Evolutionary conservation across 2,329 filamentous ascomycete genomes (phyloP).

Genomic region (Phialocephala subalpina): DNA sequence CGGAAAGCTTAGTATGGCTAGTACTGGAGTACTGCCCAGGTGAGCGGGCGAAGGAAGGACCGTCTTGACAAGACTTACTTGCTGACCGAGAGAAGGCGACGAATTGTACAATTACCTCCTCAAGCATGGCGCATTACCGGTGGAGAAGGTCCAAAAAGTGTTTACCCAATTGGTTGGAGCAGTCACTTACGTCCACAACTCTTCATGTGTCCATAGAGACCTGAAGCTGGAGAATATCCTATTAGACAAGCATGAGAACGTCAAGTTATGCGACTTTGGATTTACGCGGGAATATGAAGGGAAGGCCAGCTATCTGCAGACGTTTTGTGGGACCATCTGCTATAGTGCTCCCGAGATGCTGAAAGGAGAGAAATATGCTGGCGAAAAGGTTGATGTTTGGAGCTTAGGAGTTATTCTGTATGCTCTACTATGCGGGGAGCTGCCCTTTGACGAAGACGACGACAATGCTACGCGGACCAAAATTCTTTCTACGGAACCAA

Average conservation of each 20-base stretch:
- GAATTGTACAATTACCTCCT: conserved; percentile 97
- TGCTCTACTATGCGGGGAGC: conserved; percentile 80
- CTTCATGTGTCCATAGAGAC: conserved; percentile 95
- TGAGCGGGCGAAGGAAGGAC: conserved; percentile 50
- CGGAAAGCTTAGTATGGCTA: conserved; percentile 93
- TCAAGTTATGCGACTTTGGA: conserved; percentile 97
- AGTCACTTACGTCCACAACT: conserved; percentile 92
- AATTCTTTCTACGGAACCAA: conserved; percentile 87
- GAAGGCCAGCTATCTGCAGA: conserved; percentile 92
- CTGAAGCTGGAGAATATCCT: conserved; percentile 97
- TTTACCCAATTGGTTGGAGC: conserved; percentile 96
- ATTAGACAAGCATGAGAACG: conserved; percentile 95
- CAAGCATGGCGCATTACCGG: conserved; percentile 82
- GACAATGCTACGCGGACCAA: conserved; percentile 85
- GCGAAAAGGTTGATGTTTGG: conserved; percentile 98
- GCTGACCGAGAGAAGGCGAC: conserved; percentile 67
- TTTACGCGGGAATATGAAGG: conserved; percentile 98
- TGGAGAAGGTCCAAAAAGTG: conserved; percentile 90
- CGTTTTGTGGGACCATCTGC: conserved; percentile 96
- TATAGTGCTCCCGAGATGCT: conserved; percentile 99
- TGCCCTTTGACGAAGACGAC: conserved; percentile 96
- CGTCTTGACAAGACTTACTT: conserved; percentile 2
- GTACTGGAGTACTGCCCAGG: conserved; percentile 96
- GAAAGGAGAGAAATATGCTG: conserved; percentile 96
- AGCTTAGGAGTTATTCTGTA: conserved; percentile 87